Evolutionary conservation across 768 basidiomycete species (phyloP).

Genomic region (Pleurotus tuoliensis): DNA sequence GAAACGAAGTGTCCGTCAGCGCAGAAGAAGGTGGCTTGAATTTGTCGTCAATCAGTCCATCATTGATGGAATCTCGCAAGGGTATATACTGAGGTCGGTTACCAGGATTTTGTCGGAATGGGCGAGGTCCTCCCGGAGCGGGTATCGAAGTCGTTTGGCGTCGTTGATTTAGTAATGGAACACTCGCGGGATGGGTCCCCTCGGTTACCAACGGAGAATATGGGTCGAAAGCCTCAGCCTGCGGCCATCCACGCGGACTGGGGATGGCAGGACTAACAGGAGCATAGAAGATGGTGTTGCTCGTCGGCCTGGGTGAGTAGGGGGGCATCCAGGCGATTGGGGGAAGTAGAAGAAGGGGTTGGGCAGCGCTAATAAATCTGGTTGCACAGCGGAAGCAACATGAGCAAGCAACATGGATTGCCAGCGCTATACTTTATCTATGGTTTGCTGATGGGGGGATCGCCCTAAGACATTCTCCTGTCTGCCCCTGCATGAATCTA

Average conservation of each 20-base stretch:
- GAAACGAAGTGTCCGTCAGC: neutral
- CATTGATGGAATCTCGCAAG: neutral
- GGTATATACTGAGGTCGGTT: slow-evolving; percentile 1
- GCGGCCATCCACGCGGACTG: neutral
- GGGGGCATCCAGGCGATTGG: slow-evolving; percentile 1
- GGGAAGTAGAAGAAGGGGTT: neutral
- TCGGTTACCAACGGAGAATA: neutral
- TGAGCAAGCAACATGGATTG: slow-evolving; percentile 7
- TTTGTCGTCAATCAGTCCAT: neutral
- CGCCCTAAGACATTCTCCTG: neutral
- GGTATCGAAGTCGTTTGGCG: slow-evolving; percentile 1
- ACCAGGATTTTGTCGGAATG: neutral
- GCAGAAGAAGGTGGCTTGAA: neutral
- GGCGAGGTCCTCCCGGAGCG: slow-evolving; percentile 3
- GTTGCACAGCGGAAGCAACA: neutral
- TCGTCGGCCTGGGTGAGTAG: slow-evolving; percentile 1
- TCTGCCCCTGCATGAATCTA: slow-evolving; percentile 1
- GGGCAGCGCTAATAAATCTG: neutral
- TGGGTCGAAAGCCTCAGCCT: neutral
- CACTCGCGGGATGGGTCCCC: neutral
- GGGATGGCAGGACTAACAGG: neutral
- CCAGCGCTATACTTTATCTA: slow-evolving; percentile 5
- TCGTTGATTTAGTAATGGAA: neutral
- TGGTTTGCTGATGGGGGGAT: neutral
- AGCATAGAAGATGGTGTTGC: slow-evolving; percentile 5